Conservation (phyloP, 1,284 basidiomycete species). For the Phaffia rhodozyma region DNA sequence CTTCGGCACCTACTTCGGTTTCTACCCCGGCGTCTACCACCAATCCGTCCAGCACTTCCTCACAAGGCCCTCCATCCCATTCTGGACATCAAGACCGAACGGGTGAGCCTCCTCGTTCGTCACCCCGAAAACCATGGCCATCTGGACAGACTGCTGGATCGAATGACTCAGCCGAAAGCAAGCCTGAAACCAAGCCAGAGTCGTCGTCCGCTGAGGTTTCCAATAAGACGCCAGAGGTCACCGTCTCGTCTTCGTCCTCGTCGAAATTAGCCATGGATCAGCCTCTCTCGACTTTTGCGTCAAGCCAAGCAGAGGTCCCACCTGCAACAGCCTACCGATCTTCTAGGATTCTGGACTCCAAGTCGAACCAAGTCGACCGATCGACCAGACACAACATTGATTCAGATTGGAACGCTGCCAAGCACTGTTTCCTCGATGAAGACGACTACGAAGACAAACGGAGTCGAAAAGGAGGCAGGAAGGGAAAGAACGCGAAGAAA, state of each 20-base stretch:
- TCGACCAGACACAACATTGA: not conserved
- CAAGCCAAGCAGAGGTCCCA: not conserved
- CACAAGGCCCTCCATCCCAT: no score
- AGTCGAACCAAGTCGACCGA: not conserved
- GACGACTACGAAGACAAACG: not conserved
- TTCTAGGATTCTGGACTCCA: no score
- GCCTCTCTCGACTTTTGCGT: not conserved
- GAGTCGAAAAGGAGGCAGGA: not conserved
- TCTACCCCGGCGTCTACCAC: no score
- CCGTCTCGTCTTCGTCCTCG: not conserved
- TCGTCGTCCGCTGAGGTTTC: not conserved
- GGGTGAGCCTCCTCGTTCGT: no score
- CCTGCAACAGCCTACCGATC: not conserved
- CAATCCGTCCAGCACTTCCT: no score
- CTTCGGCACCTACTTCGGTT: no score
- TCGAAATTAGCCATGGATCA: not conserved
- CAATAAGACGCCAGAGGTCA: no score
- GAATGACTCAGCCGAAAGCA: not conserved
- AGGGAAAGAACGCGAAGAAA: no score
- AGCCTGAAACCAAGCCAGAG: not conserved
- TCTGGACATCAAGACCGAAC: no score
- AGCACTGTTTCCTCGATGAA: constrained; percentile 1
- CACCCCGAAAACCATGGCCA: constrained; percentile 2
- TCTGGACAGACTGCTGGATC: not conserved
- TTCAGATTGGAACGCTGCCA: constrained; percentile 9